These are phyloP conservation scores for Metschnikowia sp. DNA, from an alignment of 805 yeast species.

Conservation along the genomic window DNA sequence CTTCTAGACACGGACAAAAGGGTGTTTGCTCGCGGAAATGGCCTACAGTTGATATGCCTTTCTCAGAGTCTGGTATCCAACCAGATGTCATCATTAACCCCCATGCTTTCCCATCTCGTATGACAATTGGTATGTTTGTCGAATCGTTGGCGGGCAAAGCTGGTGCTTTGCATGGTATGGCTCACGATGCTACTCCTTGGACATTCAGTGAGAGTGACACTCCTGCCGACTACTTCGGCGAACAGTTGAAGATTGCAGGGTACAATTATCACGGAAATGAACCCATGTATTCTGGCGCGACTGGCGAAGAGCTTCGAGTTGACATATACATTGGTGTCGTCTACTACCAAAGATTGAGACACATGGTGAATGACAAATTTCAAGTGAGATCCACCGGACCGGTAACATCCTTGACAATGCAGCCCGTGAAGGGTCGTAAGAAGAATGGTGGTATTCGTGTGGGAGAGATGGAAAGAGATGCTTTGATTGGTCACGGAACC, in stretches of 20 bases:
- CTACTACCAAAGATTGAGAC: constrained; percentile 96
- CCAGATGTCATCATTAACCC: constrained; percentile 98
- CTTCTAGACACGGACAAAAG: constrained; percentile 97
- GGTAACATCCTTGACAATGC: constrained; percentile 94
- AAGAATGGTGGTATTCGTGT: constrained; percentile 99
- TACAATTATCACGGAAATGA: constrained; percentile 98
- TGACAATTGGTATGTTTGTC: constrained; percentile 99
- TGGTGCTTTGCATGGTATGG: constrained; percentile 95
- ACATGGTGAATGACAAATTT: constrained; percentile 99
- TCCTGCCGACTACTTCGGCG: constrained; percentile 97
- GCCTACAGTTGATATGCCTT: constrained; percentile 97
- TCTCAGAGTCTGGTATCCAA: constrained; percentile 91
- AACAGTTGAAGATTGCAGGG: constrained; percentile 82
- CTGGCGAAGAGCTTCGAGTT: constrained; percentile 95
- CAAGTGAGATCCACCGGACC: constrained; percentile 99
- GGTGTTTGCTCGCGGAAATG: constrained; percentile 98
- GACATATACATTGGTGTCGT: constrained; percentile 97
- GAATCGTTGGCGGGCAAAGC: constrained; percentile 98
- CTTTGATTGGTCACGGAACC: constrained; percentile 96
- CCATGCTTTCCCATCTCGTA: constrained; percentile 99
- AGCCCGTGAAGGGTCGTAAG: constrained; percentile 99
- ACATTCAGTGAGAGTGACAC: constrained; percentile 85
- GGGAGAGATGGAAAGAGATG: constrained; percentile 99
- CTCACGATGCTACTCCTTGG: constrained; percentile 98
- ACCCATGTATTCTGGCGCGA: constrained; percentile 98